These are phyloP conservation scores for Gelatoporia subvermispora DNA, from an alignment of 768 basidiomycete genomes.

Conservation along the genomic window DNA sequence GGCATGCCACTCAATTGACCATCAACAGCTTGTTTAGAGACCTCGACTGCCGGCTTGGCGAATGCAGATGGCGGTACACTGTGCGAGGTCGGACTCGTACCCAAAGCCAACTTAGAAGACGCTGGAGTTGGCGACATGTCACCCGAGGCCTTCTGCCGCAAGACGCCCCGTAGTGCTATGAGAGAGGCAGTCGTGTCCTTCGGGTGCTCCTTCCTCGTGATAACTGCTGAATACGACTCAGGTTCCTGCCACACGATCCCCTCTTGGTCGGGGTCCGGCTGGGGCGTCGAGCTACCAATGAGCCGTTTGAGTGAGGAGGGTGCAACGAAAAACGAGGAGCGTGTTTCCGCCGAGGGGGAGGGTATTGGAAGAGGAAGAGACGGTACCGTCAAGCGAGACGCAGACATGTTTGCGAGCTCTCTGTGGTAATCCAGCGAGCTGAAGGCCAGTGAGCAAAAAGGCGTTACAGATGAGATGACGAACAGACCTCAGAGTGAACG, in stretches of 20 bases:
- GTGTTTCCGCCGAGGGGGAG: constrained; percentile 18
- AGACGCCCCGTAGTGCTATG: constrained; percentile 55
- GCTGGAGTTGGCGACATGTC: constrained; percentile 23
- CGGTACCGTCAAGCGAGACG: constrained; percentile 3
- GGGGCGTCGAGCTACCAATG: constrained; percentile 28
- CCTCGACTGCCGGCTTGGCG: constrained; percentile 54
- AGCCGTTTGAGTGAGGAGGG: constrained; percentile 49
- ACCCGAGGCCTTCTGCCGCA: constrained; percentile 46
- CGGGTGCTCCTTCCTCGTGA: constrained; percentile 59
- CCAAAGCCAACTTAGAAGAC: constrained; percentile 17
- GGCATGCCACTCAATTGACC: constrained; percentile 40
- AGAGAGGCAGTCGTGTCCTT: constrained; percentile 51
- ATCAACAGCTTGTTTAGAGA: constrained; percentile 46
- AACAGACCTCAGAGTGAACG: constrained; percentile 64
- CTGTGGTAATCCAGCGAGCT: constrained; percentile 59
- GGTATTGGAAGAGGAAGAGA: constrained; percentile 16
- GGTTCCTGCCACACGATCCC: constrained; percentile 55
- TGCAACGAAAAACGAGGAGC: constrained; percentile 47
- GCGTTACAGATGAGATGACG: neutral
- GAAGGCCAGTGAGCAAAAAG: neutral
- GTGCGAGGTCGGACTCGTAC: constrained; percentile 11
- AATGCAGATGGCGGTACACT: constrained; percentile 39
- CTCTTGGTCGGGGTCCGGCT: constrained; percentile 59
- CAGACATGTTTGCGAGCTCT: constrained; percentile 30
- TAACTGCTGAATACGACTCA: constrained; percentile 55